These are phyloP conservation scores for Mucor circinelloides DNA, from an alignment of 371 early-diverging fungal species.

Conservation along the genomic window DNA sequence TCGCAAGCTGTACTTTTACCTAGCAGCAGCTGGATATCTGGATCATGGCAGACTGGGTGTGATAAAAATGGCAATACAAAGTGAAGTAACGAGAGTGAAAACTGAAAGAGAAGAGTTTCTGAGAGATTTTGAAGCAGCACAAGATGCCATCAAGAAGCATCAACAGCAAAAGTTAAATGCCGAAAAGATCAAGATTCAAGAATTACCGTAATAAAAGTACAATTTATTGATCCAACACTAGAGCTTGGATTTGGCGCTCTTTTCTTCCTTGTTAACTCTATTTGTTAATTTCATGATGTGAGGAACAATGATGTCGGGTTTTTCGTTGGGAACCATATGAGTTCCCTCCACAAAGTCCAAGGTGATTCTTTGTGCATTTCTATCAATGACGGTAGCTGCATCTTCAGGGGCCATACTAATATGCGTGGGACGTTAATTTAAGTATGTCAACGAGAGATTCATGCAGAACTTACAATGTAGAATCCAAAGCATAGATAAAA, in stretches of 20 bases:
- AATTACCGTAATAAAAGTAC: conserved; percentile 4
- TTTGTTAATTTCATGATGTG: conserved; percentile 17
- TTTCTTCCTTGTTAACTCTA: conserved; percentile 2
- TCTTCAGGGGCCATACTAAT: conserved; percentile 13
- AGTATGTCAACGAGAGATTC: background rate
- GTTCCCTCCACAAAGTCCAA: conserved; percentile 31
- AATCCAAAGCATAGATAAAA: conserved; percentile 19
- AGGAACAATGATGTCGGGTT: conserved; percentile 30
- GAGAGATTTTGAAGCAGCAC: conserved; percentile 15
- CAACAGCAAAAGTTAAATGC: conserved; percentile 6
- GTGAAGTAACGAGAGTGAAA: background rate
- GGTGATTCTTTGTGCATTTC: conserved; percentile 12
- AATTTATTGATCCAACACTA: background rate
- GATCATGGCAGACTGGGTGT: background rate
- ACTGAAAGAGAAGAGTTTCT: conserved; percentile 17
- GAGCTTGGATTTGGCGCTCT: conserved; percentile 2
- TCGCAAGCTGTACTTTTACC: conserved; percentile 35
- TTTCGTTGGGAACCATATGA: conserved; percentile 41
- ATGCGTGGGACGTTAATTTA: background rate
- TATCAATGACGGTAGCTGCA: background rate
- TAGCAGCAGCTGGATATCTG: conserved; percentile 23
- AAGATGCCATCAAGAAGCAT: conserved; percentile 18
- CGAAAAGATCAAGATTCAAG: conserved; percentile 13
- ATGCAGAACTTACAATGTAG: conserved; percentile 24
- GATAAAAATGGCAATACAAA: background rate